A percentile compares a stretch with the other conserved stretches of the same genome.
phyloP scores from a whole-genome alignment of 805 yeast genomes.

The Candida awuae region DNA sequence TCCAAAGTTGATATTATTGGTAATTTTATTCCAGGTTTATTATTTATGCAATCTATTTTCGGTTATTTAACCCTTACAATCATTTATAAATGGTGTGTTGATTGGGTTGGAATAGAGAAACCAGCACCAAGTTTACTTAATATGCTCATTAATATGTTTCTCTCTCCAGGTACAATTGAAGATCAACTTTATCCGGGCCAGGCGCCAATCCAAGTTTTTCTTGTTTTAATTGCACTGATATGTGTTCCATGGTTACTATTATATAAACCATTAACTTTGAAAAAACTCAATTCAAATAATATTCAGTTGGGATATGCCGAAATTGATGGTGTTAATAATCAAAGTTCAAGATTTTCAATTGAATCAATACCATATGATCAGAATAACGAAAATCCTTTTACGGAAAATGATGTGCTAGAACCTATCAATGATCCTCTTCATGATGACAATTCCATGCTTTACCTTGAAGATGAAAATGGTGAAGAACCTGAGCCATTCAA shows the following conservation, averaged over 20 bases:
- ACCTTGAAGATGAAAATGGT: slow-evolving; percentile 21
- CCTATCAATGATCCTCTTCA: slow-evolving; percentile 22
- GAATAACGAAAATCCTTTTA: not conserved
- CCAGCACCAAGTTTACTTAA: slow-evolving; percentile 69
- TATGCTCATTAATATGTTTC: slow-evolving; percentile 69
- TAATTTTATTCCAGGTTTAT: slow-evolving; percentile 63
- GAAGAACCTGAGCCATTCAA: slow-evolving; percentile 36
- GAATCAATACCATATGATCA: slow-evolving; percentile 5
- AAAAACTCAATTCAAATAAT: slow-evolving; percentile 40
- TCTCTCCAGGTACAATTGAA: slow-evolving; percentile 62
- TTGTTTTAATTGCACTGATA: slow-evolving; percentile 50
- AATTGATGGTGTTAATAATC: slow-evolving; percentile 25
- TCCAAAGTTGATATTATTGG: slow-evolving; percentile 61
- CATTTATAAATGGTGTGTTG: slow-evolving; percentile 65
- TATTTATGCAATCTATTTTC: slow-evolving; percentile 70
- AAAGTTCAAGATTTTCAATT: slow-evolving; percentile 8
- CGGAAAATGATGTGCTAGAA: not conserved
- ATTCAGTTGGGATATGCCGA: slow-evolving; percentile 45
- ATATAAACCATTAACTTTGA: slow-evolving; percentile 48
- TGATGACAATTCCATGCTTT: slow-evolving; percentile 15
- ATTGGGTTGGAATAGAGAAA: slow-evolving; percentile 54
- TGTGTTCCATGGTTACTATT: slow-evolving; percentile 72
- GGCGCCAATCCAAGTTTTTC: slow-evolving; percentile 47
- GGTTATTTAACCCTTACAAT: slow-evolving; percentile 63
- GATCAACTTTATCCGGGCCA: slow-evolving; percentile 63